Percentiles rank a stretch among this genome's conserved stretches.
These are phyloP conservation scores for Bertia moriformis DNA, from an alignment of 2,329 filamentous ascomycete species.

Conservation along the genomic window DNA sequence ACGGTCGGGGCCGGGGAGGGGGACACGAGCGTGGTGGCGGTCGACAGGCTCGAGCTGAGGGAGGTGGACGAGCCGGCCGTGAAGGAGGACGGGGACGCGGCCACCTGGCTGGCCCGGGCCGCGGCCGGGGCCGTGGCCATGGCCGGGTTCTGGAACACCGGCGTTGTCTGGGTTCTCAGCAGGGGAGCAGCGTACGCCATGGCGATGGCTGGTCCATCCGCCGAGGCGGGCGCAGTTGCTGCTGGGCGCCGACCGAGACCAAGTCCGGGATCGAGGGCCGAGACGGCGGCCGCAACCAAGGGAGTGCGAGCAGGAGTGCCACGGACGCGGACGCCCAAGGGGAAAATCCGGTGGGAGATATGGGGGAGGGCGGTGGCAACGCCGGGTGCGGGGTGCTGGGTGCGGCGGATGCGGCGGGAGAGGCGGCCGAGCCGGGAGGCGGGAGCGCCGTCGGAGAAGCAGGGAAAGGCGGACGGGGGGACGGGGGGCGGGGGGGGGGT, in stretches of 20 bases:
- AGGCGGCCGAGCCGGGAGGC: no score
- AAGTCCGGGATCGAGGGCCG: no score
- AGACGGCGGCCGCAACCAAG: no score
- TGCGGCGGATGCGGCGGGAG: background rate
- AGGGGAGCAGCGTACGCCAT: constrained; percentile 49
- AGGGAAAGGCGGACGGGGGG: no score
- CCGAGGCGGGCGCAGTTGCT: constrained; percentile 1
- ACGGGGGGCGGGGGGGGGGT: no score
- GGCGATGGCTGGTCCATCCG: constrained; percentile 24
- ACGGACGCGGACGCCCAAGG: no score
- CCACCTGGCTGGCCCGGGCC: background rate
- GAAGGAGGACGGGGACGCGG: constrained; percentile 23
- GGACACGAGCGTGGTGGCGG: constrained; percentile 22
- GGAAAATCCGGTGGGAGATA: no score
- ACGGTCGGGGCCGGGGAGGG: constrained; percentile 8
- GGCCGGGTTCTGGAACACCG: constrained; percentile 32
- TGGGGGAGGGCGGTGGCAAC: no score
- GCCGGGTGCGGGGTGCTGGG: no score
- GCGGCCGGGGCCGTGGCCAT: constrained; percentile 28
- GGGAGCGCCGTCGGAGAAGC: no score
- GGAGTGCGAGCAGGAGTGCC: no score
- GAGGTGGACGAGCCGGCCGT: constrained; percentile 33
- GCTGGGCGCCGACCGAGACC: no score
- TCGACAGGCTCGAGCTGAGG: constrained; percentile 28
- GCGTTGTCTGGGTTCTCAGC: constrained; percentile 41